Evolutionary conservation across 306 rosid species (phyloP).

Genomic region (Dalbergia oliveri): DNA sequence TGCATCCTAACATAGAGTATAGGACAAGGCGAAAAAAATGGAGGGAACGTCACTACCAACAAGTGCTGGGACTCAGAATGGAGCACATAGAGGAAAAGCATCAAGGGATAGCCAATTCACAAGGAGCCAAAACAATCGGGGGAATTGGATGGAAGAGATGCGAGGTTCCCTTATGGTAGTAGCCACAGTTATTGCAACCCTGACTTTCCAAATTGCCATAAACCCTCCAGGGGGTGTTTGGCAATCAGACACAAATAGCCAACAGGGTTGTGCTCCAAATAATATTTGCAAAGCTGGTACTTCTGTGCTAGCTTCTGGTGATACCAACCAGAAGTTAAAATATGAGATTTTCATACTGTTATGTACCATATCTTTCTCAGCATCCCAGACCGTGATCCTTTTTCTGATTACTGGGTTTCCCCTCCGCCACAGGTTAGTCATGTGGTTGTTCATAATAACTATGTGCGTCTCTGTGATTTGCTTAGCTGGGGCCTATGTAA

Average conservation of each 20-base stretch:
- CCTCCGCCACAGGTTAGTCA: slow-evolving; percentile 1
- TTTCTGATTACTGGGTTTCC: slow-evolving; percentile 37
- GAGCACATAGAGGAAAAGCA: neutral
- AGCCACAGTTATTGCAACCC: slow-evolving; percentile 44
- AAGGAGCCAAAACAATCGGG: neutral
- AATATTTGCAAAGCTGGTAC: slow-evolving; percentile 36
- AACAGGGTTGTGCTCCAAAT: neutral
- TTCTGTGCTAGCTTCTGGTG: slow-evolving; percentile 40
- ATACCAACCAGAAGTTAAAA: neutral
- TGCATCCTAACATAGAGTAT: too few species aligned
- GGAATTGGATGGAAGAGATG: slow-evolving; percentile 35
- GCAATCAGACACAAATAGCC: neutral
- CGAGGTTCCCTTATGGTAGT: slow-evolving; percentile 48
- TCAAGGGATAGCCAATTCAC: neutral
- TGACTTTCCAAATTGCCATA: slow-evolving; percentile 40
- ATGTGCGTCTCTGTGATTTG: slow-evolving; percentile 35
- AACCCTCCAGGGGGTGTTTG: slow-evolving; percentile 53
- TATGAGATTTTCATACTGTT: slow-evolving; percentile 28
- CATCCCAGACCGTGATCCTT: slow-evolving; percentile 34
- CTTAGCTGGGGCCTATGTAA: slow-evolving; percentile 6
- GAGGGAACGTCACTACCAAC: too few species aligned
- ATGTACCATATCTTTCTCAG: slow-evolving; percentile 45
- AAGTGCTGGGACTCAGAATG: too few species aligned
- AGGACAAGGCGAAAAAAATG: too few species aligned
- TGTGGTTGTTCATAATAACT: slow-evolving; percentile 12